A percentile compares a stretch with the other conserved stretches of the same genome.
Evolutionary conservation across 495 filamentous ascomycete species (phyloP).

Genomic region (Tuber calosporum): DNA sequence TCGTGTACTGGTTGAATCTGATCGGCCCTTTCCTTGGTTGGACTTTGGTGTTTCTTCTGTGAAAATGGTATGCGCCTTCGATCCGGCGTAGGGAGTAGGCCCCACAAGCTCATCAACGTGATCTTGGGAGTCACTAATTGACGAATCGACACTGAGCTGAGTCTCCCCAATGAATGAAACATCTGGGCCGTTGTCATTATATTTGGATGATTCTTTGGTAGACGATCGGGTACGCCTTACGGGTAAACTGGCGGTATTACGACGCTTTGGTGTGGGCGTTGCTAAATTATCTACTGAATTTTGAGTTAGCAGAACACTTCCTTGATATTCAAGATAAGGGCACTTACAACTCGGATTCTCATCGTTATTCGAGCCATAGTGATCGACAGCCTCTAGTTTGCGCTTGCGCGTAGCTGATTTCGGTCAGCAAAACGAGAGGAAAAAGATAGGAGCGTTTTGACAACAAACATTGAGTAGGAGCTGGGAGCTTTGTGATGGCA

Average conservation of each 20-base stretch:
- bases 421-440: neutral
- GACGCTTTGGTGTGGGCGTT: constrained; percentile 31
- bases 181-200: constrained; percentile 16
- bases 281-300: constrained; percentile 10
- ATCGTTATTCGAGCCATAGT: neutral
- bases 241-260: constrained; percentile 3
- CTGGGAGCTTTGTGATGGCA: neutral
- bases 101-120: constrained; percentile 29
- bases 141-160: constrained; percentile 27
- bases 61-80: constrained; percentile 2
- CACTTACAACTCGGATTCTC: neutral
- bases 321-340: neutral
- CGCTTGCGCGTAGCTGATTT: neutral
- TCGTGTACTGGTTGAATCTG: neutral
- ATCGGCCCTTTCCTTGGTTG: neutral
- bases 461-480: neutral
- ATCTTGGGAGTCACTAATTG: constrained; percentile 17
- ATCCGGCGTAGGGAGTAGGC: constrained; percentile 30
- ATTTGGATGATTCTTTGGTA: constrained; percentile 12
- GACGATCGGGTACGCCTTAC: constrained; percentile 23
- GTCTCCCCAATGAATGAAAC: constrained; percentile 30
- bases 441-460: neutral
- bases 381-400: neutral
- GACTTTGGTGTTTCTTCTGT: neutral
- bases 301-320: neutral